Base-by-base conservation (phyloP, 2,329 filamentous ascomycete genomes). In the Colletotrichum sp. region DNA sequence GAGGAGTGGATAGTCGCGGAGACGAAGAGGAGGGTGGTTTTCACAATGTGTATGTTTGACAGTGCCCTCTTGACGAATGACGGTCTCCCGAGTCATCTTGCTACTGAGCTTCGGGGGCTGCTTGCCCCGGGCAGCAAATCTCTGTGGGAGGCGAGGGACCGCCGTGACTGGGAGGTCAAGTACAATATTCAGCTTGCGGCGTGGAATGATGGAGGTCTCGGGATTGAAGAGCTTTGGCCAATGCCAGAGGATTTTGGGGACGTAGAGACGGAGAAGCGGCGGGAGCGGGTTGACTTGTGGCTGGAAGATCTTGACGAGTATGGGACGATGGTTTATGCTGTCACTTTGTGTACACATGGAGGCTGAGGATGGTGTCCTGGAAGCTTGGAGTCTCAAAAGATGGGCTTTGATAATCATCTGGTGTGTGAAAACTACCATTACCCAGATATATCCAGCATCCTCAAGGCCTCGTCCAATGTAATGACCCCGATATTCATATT, bases 1-100 rank as follows among this genome's bases (percentile, higher is more conserved):
- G 87, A 89, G 70, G 80, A 83, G 1, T 91, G 89, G 89, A 85
- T 90, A 6, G 78, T 88, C 1, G 85, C 85, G 0, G 87, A 89
- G 57, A 83, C 89, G 0, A 91, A 90, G 73, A 83, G 89, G 4
- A 83, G 90, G 6, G 86, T 87, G 0, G 73, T 91, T 0, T 89
- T 84, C 71, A 82, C 83, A 0, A 87, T 90, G 84, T 90, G 90
- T 69, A 79, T 91, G 5, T 86, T 91, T 57, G 87, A 88, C 71
- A 89, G 84, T 55, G 78, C 89, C 0, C 84, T 90, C 8, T 84
- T 84, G 2, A 77, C 83, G 0, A 80, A 85, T 11, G 82, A 88
- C 7, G 82, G 82, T 0, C 76, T 88, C 0, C 85, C 87, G 0
- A 87, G 84, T 0, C 90, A 86, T 63, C 78, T 90, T 0, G 88